Evolutionary conservation across 768 basidiomycete species (phyloP).

Genomic region (Holtermannia corniformis): DNA sequence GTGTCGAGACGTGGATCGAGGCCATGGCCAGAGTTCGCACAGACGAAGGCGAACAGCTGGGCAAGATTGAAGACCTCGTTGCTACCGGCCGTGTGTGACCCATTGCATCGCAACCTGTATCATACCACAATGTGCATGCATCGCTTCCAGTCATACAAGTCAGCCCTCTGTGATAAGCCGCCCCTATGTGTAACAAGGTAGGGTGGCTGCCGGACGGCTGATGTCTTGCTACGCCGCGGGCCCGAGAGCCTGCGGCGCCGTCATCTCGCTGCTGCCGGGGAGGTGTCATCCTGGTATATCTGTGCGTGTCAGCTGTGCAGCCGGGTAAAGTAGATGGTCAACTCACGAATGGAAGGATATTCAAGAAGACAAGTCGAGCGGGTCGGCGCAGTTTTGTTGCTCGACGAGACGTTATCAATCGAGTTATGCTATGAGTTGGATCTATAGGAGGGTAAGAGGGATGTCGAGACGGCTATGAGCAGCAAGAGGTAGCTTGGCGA

Average conservation of each 20-base stretch:
- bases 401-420: too few species aligned
- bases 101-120: neutral
- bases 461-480: too few species aligned
- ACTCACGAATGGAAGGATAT: neutral
- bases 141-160: neutral
- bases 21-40: constrained; percentile 73
- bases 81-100: neutral
- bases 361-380: neutral
- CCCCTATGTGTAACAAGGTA: neutral
- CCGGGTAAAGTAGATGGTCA: neutral
- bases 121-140: neutral
- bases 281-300: neutral
- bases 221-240: neutral
- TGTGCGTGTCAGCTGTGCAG: neutral
- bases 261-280: neutral
- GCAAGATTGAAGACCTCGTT: constrained; percentile 8
- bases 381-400: neutral
- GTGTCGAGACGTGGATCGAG: constrained; percentile 64
- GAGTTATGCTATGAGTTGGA: too few species aligned
- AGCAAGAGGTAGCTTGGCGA: neutral
- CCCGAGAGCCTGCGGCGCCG: neutral
- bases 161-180: neutral
- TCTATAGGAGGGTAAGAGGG: too few species aligned
- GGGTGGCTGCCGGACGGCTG: neutral
- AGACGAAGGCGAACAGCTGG: constrained; percentile 38